A percentile compares a stretch with the other conserved stretches of the same genome.
Evolutionary conservation across 805 yeast genomes (phyloP).

Genomic region (Candida nitratophila): DNA sequence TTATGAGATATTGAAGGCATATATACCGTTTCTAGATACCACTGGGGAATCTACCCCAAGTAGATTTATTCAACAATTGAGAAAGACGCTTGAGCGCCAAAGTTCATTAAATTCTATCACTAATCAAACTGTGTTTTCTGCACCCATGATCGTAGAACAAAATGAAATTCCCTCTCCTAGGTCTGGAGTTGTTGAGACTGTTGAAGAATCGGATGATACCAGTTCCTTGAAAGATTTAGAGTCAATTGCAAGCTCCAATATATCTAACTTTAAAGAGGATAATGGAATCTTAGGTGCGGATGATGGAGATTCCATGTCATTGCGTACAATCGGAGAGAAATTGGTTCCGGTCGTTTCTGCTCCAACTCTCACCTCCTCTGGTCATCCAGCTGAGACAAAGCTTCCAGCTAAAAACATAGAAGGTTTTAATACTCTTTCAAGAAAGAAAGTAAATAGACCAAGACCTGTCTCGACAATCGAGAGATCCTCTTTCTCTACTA

Average conservation of each 20-base stretch:
- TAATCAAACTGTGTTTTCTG: slow-evolving; percentile 9
- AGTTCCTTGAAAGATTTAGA: not conserved
- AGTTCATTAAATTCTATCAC: slow-evolving; percentile 4
- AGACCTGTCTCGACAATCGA: slow-evolving; percentile 34
- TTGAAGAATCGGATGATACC: not conserved
- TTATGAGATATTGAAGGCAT: slow-evolving; percentile 40
- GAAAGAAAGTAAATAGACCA: slow-evolving; percentile 5
- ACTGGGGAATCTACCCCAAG: slow-evolving; percentile 45
- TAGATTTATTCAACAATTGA: slow-evolving; percentile 48
- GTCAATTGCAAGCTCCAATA: slow-evolving; percentile 1
- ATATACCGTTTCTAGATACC: slow-evolving; percentile 29
- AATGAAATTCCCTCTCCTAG: slow-evolving; percentile 1
- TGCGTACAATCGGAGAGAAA: slow-evolving; percentile 14
- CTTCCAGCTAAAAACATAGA: not conserved
- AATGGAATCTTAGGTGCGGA: not conserved
- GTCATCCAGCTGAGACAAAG: not conserved
- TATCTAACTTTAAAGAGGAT: slow-evolving; percentile 1
- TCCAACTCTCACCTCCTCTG: slow-evolving; percentile 16
- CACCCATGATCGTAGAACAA: slow-evolving; percentile 13
- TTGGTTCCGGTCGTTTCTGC: slow-evolving; percentile 31
- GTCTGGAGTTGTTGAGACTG: not conserved
- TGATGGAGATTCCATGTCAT: not conserved
- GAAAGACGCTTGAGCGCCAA: slow-evolving; percentile 31
- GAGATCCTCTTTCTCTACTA: slow-evolving; percentile 17
- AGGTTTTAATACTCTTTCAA: not conserved